Evolutionary conservation across 495 filamentous ascomycete genomes (phyloP), one percentile per base, ranked within the genome.

Genomic region (Penicillium bialowiezense): DNA sequence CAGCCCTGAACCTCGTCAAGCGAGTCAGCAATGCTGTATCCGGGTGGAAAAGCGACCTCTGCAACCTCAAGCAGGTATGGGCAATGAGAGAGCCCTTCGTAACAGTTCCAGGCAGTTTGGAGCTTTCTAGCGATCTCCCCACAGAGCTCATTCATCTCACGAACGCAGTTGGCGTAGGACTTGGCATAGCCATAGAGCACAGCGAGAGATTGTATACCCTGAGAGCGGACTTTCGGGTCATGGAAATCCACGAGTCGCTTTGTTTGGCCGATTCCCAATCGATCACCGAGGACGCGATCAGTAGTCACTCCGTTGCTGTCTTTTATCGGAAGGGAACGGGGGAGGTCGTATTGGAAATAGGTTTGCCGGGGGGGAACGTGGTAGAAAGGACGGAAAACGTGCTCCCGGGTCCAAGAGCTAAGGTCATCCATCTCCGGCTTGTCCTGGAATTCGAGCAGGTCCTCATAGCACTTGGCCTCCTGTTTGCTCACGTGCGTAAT

Each of bases 91-190:
- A 59, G 12, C 8, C 50, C 52, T 0, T 46, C 50, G 36, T 64
- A 62, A 0, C 43, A 56, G n/a, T 65, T 65, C 62, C 62, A 65
- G 14, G 48, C 47, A 2, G 46, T 46, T 23, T 62, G 59, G 1
- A 65, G 49, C 34, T 65, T 65, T 13, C 48, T 8, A 0, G 51
- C 36, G n/a, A 55, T n/a, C n/a, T n/a, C n/a, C n/a, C n/a, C n/a
- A n/a, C n/a, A n/a, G n/a, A n/a, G n/a, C n/a, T n/a, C n/a, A n/a
- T n/a, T n/a, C n/a, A n/a, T n/a, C n/a, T n/a, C n/a, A n/a, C n/a
- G n/a, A n/a, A n/a, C n/a, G n/a, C n/a, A n/a, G n/a, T n/a, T n/a
- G n/a, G n/a, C n/a, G n/a, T n/a, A n/a, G n/a, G n/a, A n/a, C 14
- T 44, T 33, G 0, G 54, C 54, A 4, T 46, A 34, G 2, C 12